Base-by-base conservation (phyloP, 495 filamentous ascomycete species). In the Cairneyella variabilis region DNA sequence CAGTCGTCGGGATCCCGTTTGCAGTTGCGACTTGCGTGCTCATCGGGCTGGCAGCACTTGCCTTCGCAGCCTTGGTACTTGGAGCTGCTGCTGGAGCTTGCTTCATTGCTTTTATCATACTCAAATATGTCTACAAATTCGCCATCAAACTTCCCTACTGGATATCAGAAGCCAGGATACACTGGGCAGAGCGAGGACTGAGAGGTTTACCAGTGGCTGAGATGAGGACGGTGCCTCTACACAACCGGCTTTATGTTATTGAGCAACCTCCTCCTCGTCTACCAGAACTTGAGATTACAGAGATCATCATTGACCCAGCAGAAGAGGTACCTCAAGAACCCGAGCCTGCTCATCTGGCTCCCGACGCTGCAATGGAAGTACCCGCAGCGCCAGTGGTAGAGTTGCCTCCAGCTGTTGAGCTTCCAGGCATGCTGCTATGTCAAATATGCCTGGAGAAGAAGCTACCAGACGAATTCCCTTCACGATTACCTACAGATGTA, bases 391-490 rank as follows among this genome's bases (percentile, higher is more conserved):
- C 54, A 6, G 7, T 32, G 28, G 28, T 32, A 32, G 28, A 32
- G 14, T 6, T 7, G 28, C 28, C 6, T 7, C 6, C 28, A 6
- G 21, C 34, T 1, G 17, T 17, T 39, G 39, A 27, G 18, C 46
- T 57, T 28, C 46, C 54, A 2, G 54, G 54, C 12, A 45, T 27
- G 17, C 21, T 45, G 2, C 30, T 41, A 27, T 57, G 54, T 32
- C 40, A 45, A 23, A 23, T 57, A 4, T 57, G 54, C 22, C 3
- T 57, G 39, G 54, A 57, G 18, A 21, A 51, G 7, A 57, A 57
- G 30, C 12, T 43, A 3, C 26, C 9, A 12, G 20, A 22, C 8
- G 48, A 51, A 18, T 57, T 43, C 40, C 54, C 54, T 2, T 21
- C 47, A 23, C 25, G 39, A 12, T 10, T 22, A 28, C 46, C 47